phyloP scores from a whole-genome alignment of 192 early-diverging fungal species.

The Anaeromyces robustus region DNA sequence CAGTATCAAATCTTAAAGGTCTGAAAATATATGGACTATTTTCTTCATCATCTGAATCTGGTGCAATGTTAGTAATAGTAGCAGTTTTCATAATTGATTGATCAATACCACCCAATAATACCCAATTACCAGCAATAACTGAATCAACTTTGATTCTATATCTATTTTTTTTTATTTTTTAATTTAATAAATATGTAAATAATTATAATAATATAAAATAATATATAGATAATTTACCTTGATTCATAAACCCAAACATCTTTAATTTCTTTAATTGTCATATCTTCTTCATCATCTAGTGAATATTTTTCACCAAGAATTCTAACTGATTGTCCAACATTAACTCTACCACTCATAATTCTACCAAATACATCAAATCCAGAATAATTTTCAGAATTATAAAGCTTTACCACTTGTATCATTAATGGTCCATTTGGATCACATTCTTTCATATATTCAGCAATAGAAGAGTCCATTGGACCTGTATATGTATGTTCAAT shows the following conservation, averaged over 20 bases:
- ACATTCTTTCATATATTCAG: constrained; percentile 54
- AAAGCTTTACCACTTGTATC: constrained; percentile 81
- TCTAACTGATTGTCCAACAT: constrained; percentile 57
- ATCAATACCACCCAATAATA: constrained; percentile 83
- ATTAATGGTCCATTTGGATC: constrained; percentile 84
- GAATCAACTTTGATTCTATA: constrained; percentile 69
- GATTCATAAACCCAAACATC: constrained; percentile 67
- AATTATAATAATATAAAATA: no score
- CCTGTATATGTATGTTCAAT: constrained; percentile 36
- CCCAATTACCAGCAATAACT: constrained; percentile 76
- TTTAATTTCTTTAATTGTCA: constrained; percentile 63
- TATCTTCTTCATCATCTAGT: constrained; percentile 90
- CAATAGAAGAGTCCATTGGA: constrained; percentile 10
- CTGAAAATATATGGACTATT: constrained; percentile 71
- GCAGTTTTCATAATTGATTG: constrained; percentile 85
- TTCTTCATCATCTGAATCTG: constrained; percentile 18
- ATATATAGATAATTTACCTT: no score
- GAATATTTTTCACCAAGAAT: constrained; percentile 87
- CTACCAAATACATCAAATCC: constrained; percentile 84
- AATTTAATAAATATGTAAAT: neutral
- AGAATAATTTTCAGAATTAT: constrained; percentile 71
- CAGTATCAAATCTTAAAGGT: constrained; percentile 66
- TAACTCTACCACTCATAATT: constrained; percentile 80
- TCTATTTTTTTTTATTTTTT: constrained; percentile 9
- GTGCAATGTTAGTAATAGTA: constrained; percentile 60